Evolutionary conservation across 2,329 filamentous ascomycete genomes (phyloP), one percentile per base, ranked within the genome.

Genomic region (Cadophora sp.): DNA sequence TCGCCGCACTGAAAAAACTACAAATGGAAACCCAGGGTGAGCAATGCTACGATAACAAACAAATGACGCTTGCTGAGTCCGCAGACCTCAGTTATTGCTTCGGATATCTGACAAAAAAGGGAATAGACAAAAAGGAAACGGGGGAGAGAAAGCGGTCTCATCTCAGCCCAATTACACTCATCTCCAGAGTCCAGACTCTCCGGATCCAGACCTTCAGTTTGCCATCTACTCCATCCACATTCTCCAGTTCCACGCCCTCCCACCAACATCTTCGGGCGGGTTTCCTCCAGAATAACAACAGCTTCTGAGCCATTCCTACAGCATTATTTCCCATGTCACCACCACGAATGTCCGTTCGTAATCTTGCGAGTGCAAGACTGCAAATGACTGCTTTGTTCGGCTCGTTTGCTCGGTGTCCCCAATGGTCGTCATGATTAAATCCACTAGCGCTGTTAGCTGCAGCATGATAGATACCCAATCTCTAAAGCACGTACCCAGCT

Each of bases 301-400:
- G 86, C 82, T 99, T 99, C 80, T 99, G 96, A 14, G 96, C 96
- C 96, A 99, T 99, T 62, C 95, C 95, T 20, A 98, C 93, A 0
- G 93, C 91, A 77, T 90, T 94, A 72, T 86, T 89, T 61, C 92
- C 83, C 81, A 88, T 86, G 67, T 90, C 88, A 73, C 94, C 93
- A 73, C 94, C 93, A 64, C 93, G 89, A 75, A 97, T 94, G 74
- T 98, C 96, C 68, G 94, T 98, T 64, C 96, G 91, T 73, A 99
- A 86, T 72, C 96, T 90, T 43, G 96, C 96, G 65, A 99, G 87
- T 13, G 95, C 96, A 71, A 99, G 87, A 80, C 93, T 97, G 85
- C 96, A 99, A 74, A 99, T 96, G 68, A 99, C 96, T 22, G 96
- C 96, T 83, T 99, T 99, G 83, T 96, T 97, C 14, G 96, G 96